Evolutionary conservation across 441 rosid genomes (phyloP), one percentile per base, ranked within the genome.

Genomic region (Theobroma grandiflorum): DNA sequence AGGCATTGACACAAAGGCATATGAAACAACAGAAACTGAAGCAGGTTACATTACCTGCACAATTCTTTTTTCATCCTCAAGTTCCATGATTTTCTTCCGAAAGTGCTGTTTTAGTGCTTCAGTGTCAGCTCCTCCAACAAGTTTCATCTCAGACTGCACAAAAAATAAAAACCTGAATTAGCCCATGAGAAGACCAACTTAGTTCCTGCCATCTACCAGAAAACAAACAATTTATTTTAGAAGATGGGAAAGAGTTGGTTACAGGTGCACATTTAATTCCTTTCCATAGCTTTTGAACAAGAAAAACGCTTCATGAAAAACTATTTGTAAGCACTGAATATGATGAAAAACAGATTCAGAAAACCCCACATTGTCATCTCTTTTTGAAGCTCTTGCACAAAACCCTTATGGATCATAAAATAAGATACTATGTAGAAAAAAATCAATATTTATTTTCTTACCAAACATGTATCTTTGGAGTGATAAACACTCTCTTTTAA

Each of bases 61-160:
- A 47, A 82, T 78, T 84, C 86, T 87, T 83, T 92, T 92, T 82
- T 92, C 96, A 77, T 84, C 91, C 84, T 92, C 94, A 69, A 92
- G 89, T 85, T 90, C 96, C 85, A 85, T 85, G 55, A 89, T 87
- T 88, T 92, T 92, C 86, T 86, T 89, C 79, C 88, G 92, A 40
- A 89, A 92, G 58, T 86, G 94, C 77, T 89, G 92, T 88, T 87
- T 90, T 74, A 92, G 84, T 59, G 90, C 87, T 83, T 87, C 85
- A 64, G 93, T 76, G 72, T 88, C 93, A 79, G 77, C 62, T 80
- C 76, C 91, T 77, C 90, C 89, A 82, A 82, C 80, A 72, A 78
- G 78, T 84, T 85, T 87, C 92, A 92, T 92, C 89, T 90, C 92
- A 33, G 91, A 84, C 96, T 92, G 87, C 80, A 88, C 42, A 76